Base-by-base conservation (phyloP, 441 rosid species). In the Croton laevigatus region DNA sequence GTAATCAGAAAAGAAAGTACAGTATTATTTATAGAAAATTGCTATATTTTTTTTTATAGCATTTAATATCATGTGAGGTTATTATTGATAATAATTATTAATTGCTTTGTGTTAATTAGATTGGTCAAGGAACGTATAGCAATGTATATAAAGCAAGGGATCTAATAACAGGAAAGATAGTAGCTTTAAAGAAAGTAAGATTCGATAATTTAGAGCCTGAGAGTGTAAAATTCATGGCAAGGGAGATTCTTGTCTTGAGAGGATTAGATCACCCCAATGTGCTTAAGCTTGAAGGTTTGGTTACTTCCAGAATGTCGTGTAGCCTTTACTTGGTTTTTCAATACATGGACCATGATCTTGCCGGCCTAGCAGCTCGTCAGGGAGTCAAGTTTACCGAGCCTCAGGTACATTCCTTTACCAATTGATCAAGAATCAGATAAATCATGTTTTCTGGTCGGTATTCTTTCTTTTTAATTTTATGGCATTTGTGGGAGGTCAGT, bases 51-150 rank as follows among this genome's bases (percentile, higher is more conserved):
- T 67, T 71, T 5, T 9, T 19, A 22, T 42, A n/a, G 46, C 13
- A 62, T 37, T 60, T 12, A 22, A 38, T 57, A 60, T 51, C n/a
- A 54, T 5, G 40, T 13, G 61, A 38, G 44, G 27, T 37, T 45
- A 17, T 13, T 20, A 20, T 22, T 55, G 16, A 8, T 65, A 32
- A 49, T 58, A 59, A 37, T 19, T 14, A 22, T 42, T 51, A 2
- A 22, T 42, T 51, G 1, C 59, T 46, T 49, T 52, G 22, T 44
- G 12, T 45, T 62, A 36, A 23, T 23, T 76, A 93, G 98, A 89
- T 93, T 73, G 98, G 98, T 48, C 93, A 91, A 79, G 98, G 98
- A 12, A 93, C 96, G 1, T 93, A 93, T 48, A 91, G 98, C 74
- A 88, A 91, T 82, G 98, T 93, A 72, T 93, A 93, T 79, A 93